These are phyloP conservation scores for Xylariaceae sp. DNA, from an alignment of 2,329 filamentous ascomycete species.

Conservation along the genomic window DNA sequence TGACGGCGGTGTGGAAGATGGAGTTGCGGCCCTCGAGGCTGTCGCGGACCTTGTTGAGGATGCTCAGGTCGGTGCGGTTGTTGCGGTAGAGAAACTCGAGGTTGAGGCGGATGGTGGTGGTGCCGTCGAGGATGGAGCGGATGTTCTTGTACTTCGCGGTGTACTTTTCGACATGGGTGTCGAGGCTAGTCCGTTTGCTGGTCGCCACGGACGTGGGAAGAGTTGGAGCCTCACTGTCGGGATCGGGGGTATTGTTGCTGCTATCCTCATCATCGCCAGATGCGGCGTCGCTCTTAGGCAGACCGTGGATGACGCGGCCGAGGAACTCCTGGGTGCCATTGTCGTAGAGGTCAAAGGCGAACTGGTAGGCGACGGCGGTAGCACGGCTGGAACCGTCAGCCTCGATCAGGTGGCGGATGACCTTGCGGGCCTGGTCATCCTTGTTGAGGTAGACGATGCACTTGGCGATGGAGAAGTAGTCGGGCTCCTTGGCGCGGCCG, in stretches of 20 bases:
- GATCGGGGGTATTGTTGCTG: constrained; percentile 46
- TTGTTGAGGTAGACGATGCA: constrained; percentile 96
- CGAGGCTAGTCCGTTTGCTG: too few species aligned
- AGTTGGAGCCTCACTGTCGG: constrained; percentile 31
- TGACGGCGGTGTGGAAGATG: constrained; percentile 96
- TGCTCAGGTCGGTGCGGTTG: constrained; percentile 86
- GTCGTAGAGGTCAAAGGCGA: constrained; percentile 96
- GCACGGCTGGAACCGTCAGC: constrained; percentile 59
- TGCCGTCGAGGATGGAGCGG: constrained; percentile 72
- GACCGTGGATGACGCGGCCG: constrained; percentile 77
- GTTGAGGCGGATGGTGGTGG: constrained; percentile 90
- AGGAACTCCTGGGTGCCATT: constrained; percentile 98
- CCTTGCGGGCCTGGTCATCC: constrained; percentile 81
- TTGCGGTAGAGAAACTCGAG: constrained; percentile 95
- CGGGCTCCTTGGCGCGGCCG: constrained; percentile 79
- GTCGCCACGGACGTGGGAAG: constrained; percentile 47
- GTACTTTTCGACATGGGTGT: constrained; percentile 40
- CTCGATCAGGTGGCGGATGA: constrained; percentile 78
- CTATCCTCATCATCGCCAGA: constrained; percentile 43
- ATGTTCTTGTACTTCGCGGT: constrained; percentile 60
- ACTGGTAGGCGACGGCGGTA: constrained; percentile 87
- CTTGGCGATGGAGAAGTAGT: constrained; percentile 97
- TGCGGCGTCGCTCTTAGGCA: constrained; percentile 55
- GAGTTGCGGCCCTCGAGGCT: constrained; percentile 94
- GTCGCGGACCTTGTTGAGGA: constrained; percentile 94